These are phyloP conservation scores for Tribonema minus DNA, from an alignment of 108 stramenopile genomes.

Conservation along the genomic window DNA sequence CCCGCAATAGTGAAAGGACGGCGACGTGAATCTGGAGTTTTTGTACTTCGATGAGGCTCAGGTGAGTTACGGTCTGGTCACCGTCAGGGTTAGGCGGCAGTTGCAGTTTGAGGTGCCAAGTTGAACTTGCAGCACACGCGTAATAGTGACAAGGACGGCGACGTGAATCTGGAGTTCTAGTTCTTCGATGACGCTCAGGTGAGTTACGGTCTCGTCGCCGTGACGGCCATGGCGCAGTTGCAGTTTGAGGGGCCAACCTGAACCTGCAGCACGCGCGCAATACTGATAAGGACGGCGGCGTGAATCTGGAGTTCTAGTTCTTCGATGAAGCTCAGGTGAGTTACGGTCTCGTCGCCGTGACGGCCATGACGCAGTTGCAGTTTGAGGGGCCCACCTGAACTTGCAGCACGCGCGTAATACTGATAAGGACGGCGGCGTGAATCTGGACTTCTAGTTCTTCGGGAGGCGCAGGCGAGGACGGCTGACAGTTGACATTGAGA, in stretches of 20 bases:
- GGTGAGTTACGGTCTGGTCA: too few relatives aligned
- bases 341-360: neutral
- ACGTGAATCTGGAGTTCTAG: too few relatives aligned
- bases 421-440: neutral
- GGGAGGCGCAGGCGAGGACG: too few relatives aligned
- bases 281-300: neutral
- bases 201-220: neutral
- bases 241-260: neutral
- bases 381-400: neutral
- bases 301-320: neutral
- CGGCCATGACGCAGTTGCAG: neutral
- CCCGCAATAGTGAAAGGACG: too few relatives aligned
- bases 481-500: too few relatives aligned
- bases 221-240: neutral
- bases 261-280: neutral
- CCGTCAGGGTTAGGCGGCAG: too few relatives aligned
- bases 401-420: neutral
- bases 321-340: constrained; percentile 36
- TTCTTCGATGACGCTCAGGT: constrained; percentile 43
- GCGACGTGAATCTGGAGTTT: too few relatives aligned
- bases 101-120: too few relatives aligned
- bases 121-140: too few relatives aligned
- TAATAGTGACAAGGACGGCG: too few relatives aligned
- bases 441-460: neutral
- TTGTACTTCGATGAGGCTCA: too few relatives aligned